phyloP scores from a whole-genome alignment of 2,329 filamentous ascomycete species.

The Helminthosporium solani region DNA sequence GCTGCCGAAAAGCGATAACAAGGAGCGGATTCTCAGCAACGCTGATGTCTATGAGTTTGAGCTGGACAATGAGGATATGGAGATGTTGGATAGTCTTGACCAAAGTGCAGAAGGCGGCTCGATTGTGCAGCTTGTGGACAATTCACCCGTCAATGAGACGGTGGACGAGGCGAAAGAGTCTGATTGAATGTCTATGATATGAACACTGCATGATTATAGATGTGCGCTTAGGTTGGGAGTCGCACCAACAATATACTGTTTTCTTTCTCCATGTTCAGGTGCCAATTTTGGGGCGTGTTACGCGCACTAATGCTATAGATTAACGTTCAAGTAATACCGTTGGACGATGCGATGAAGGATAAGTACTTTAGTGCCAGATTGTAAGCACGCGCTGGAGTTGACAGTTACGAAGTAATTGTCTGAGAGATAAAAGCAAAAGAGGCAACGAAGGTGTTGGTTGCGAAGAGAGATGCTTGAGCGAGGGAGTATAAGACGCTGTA shows the following conservation, averaged over 20 bases:
- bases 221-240: no score
- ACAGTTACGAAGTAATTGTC: neutral
- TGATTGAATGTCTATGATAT: no score
- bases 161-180: no score
- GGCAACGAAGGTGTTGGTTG: neutral
- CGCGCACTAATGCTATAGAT: no score
- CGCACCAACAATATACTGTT: no score
- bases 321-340: no score
- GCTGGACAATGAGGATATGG: constrained; percentile 39
- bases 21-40: constrained; percentile 37
- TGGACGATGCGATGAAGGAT: neutral
- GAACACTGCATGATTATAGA: no score
- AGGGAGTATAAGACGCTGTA: neutral
- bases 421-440: neutral
- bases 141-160: constrained; percentile 8
- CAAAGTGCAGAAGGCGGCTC: constrained; percentile 35
- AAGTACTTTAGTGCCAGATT: constrained; percentile 4
- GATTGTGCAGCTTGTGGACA: constrained; percentile 35
- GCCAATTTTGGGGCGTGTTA: no score
- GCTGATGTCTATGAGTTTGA: constrained; percentile 40
- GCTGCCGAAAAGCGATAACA: constrained; percentile 44
- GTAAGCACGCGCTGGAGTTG: constrained; percentile 5
- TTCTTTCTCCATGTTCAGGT: no score
- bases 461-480: neutral
- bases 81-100: constrained; percentile 36